Evolutionary conservation across 179 eudicot species (phyloP), one percentile per base, ranked within the genome.

Genomic region (Beta macrorhiza): DNA sequence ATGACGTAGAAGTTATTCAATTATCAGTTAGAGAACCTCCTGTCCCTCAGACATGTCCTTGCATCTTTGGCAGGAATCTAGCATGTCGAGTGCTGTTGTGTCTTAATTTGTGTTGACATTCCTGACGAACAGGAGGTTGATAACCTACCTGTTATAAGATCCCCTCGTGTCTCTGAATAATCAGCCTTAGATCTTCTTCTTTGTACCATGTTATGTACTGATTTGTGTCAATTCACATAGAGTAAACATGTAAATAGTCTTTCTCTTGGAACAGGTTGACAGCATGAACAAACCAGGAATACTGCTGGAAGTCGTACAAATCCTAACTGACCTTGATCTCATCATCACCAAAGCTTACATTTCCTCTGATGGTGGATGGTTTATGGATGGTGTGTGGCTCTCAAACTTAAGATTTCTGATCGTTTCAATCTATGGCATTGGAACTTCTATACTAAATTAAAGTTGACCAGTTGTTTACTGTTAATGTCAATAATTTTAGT

Each of bases 321-420:
- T 93, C 78, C 88, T 93, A 14, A 80, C 97, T 7, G 98, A 93
- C 82, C 91, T 93, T 67, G 95, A 93, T 82, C 93, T 92, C 67
- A 72, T 82, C 86, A 91, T 93, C 77, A 91, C 91, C 64, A 93
- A 93, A 83, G 97, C 98, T 82, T 92, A 93, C 85, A 88, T 93
- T 77, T 92, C 93, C 79, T 92, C 98, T 55, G 98, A 93, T 88
- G 98, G 98, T 20, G 96, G 98, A 85, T 93, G 98, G 98, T 92
- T 93, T 87, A 92, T 93, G 98, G 98, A 93, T 82, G 98, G 97
- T 92, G 84, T 16, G 86, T 74, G 17, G 37, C 44, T 67, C 61
- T 67, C 57, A 9, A n/a, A 32, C 9, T 47, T 44, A 22, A 58
- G 7, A 47, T 77, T 22, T 47, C 19, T 53, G 5, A 32, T 55